Percentiles rank a stretch among this genome's conserved stretches.
Evolutionary conservation across 441 rosid species (phyloP).

Genomic region (Omphalea diandra): DNA sequence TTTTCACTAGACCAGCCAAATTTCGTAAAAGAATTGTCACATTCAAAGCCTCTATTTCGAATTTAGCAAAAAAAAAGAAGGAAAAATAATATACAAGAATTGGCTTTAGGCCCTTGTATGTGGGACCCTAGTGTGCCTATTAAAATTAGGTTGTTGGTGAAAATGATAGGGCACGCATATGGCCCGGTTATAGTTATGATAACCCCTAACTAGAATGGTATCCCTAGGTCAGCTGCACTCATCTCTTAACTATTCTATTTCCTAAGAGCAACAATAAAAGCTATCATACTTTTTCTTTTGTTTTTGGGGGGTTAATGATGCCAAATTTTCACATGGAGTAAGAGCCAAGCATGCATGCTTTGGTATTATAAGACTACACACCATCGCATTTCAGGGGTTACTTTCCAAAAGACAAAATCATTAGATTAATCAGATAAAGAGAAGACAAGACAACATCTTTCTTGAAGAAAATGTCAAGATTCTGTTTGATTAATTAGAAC

Average conservation of each 20-base stretch:
- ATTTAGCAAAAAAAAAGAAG: not conserved
- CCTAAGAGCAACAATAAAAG: too few species aligned
- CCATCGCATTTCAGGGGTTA: too few species aligned
- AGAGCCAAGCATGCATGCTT: too few species aligned
- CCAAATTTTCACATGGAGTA: not conserved
- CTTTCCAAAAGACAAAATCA: too few species aligned
- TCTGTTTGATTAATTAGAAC: too few species aligned
- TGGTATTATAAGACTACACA: too few species aligned
- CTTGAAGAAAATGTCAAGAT: too few species aligned
- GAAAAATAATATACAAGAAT: not conserved
- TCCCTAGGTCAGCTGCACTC: not conserved
- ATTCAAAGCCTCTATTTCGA: not conserved
- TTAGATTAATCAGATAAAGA: too few species aligned
- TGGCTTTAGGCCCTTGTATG: not conserved
- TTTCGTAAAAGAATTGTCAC: constrained; percentile 11
- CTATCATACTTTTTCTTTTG: not conserved
- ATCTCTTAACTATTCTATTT: not conserved
- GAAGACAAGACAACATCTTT: too few species aligned
- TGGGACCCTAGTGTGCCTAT: constrained; percentile 1
- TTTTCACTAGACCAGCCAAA: not conserved
- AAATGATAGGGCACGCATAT: constrained; percentile 2
- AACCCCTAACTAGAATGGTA: too few species aligned
- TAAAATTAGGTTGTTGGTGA: constrained; percentile 5
- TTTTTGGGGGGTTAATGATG: not conserved
- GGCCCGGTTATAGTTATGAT: not conserved